A percentile compares a stretch with the other conserved stretches of the same genome.
phyloP scores from a whole-genome alignment of 495 filamentous ascomycete genomes.

The Amniculicola lignicola region DNA sequence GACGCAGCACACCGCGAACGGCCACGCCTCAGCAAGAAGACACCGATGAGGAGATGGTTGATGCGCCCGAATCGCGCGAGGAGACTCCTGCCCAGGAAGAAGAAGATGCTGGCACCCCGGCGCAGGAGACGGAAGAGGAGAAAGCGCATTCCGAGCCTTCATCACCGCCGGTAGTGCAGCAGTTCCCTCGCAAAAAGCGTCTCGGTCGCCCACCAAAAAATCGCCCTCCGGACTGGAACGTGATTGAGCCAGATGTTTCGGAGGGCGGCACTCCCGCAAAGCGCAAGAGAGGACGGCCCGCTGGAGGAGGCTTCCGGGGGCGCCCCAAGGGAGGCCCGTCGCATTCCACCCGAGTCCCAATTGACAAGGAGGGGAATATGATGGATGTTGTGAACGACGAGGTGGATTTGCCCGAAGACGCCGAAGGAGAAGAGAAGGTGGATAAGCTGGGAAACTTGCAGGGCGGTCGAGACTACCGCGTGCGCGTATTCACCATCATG shows the following conservation, averaged over 20 bases:
- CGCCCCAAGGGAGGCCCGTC: slow-evolving; percentile 69
- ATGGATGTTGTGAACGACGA: slow-evolving; percentile 91
- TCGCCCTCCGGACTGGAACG: slow-evolving; percentile 70
- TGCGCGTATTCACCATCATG: slow-evolving; percentile 84
- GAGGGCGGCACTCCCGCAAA: slow-evolving; percentile 58
- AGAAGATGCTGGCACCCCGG: slow-evolving; percentile 36
- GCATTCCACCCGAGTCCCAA: slow-evolving; percentile 73
- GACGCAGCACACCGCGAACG: slow-evolving; percentile 27
- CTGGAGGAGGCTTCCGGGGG: slow-evolving; percentile 63
- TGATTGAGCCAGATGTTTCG: slow-evolving; percentile 54
- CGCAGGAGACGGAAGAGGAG: slow-evolving; percentile 30
- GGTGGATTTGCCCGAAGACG: slow-evolving; percentile 79
- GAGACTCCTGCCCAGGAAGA: slow-evolving; percentile 36
- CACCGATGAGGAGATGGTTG: slow-evolving; percentile 39
- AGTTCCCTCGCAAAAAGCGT: slow-evolving; percentile 71
- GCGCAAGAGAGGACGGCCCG: slow-evolving; percentile 65
- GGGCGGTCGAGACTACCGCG: slow-evolving; percentile 84
- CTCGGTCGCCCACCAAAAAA: slow-evolving; percentile 85
- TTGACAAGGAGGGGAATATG: slow-evolving; percentile 93
- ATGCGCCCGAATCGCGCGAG: slow-evolving; percentile 31
- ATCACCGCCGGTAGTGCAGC: slow-evolving; percentile 47
- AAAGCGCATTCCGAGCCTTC: slow-evolving; percentile 30
- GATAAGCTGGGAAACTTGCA: slow-evolving; percentile 78
- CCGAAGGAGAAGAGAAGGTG: slow-evolving; percentile 88
- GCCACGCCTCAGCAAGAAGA: slow-evolving; percentile 31